A percentile compares a stretch with the other conserved stretches of the same genome.
Conservation (phyloP, 208 protist genomes). For the Trypanosoma scelopori region DNA sequence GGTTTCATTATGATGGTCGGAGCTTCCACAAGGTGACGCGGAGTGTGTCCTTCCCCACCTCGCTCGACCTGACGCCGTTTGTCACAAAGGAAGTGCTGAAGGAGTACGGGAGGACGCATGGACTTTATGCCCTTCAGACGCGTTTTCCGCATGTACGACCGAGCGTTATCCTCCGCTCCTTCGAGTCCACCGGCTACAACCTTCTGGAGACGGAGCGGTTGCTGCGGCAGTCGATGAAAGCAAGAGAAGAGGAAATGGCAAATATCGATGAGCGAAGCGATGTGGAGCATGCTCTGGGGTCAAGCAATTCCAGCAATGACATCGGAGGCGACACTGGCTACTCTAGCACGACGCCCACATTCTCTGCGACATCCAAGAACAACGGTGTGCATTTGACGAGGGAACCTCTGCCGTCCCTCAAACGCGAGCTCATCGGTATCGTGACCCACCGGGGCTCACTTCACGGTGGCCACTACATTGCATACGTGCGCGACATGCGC, state of each 20-base stretch:
- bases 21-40: slow-evolving; percentile 66
- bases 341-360: background rate
- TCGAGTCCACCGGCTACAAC: slow-evolving; percentile 26
- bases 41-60: slow-evolving; percentile 54
- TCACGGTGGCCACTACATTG: slow-evolving; percentile 86
- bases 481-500: slow-evolving; percentile 64
- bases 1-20: slow-evolving; percentile 72
- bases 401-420: slow-evolving; percentile 30
- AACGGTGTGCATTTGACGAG: background rate
- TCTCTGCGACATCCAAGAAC: background rate
- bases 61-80: slow-evolving; percentile 60
- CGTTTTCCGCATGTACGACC: slow-evolving; percentile 38
- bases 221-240: slow-evolving; percentile 4
- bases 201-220: slow-evolving; percentile 28
- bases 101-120: slow-evolving; percentile 35
- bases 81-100: slow-evolving; percentile 42
- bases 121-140: slow-evolving; percentile 31
- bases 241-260: background rate
- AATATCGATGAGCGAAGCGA: background rate
- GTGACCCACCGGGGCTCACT: slow-evolving; percentile 83
- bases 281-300: slow-evolving; percentile 14
- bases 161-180: slow-evolving; percentile 22
- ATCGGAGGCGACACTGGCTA: background rate
- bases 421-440: slow-evolving; percentile 70
- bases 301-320: background rate